Evolutionary conservation across 1,139 yeast species (phyloP).

Genomic region (Nakaseomyces glabratus): DNA sequence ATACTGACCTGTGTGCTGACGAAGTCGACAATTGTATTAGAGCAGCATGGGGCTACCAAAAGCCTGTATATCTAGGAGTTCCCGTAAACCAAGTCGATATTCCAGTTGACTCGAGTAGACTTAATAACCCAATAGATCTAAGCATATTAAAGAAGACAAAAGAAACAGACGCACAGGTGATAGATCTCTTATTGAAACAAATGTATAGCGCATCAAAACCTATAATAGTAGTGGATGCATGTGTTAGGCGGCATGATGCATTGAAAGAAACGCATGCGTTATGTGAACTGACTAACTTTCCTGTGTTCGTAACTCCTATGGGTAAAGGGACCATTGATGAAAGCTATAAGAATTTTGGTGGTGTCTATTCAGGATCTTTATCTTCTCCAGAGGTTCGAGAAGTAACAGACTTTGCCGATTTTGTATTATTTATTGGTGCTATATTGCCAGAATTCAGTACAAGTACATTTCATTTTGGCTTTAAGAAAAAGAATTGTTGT

Average conservation of each 20-base stretch:
- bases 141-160: slow-evolving; percentile 47
- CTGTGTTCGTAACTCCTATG: slow-evolving; percentile 83
- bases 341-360: slow-evolving; percentile 61
- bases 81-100: slow-evolving; percentile 71
- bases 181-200: slow-evolving; percentile 45
- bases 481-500: slow-evolving; percentile 63
- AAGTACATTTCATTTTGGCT: slow-evolving; percentile 73
- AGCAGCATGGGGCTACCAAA: slow-evolving; percentile 57
- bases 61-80: slow-evolving; percentile 75
- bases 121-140: slow-evolving; percentile 55
- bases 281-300: slow-evolving; percentile 64
- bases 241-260: slow-evolving; percentile 67
- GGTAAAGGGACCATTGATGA: slow-evolving; percentile 78
- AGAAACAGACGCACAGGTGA: slow-evolving; percentile 59
- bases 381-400: slow-evolving; percentile 69
- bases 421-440: slow-evolving; percentile 69
- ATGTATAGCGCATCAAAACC: slow-evolving; percentile 54
- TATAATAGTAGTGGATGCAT: slow-evolving; percentile 72
- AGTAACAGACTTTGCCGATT: slow-evolving; percentile 67
- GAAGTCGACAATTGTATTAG: slow-evolving; percentile 64
- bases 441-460: slow-evolving; percentile 78
- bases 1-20: slow-evolving; percentile 50
- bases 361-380: slow-evolving; percentile 74
- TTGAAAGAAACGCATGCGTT: slow-evolving; percentile 48
- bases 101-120: slow-evolving; percentile 42